These are phyloP conservation scores for Schwanniomyces yamadae DNA, from an alignment of 805 yeast genomes.

Conservation along the genomic window DNA sequence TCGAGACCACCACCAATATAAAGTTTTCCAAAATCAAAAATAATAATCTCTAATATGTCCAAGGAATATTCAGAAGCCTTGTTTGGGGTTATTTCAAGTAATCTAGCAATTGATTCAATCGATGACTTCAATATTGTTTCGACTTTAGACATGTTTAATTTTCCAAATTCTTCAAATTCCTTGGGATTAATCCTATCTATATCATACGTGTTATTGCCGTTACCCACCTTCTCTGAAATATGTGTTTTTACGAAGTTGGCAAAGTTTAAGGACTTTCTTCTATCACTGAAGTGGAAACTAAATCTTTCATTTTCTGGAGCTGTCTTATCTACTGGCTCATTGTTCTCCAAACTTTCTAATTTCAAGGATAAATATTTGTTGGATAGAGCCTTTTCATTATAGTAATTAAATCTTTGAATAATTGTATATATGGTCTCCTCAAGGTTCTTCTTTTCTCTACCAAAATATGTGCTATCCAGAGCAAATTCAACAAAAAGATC, in stretches of 20 bases:
- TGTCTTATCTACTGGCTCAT: slow-evolving; percentile 18
- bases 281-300: slow-evolving; percentile 35
- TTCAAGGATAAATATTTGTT: slow-evolving; percentile 33
- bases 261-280: slow-evolving; percentile 50
- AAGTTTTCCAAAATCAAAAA: slow-evolving; percentile 68
- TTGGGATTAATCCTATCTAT: slow-evolving; percentile 13
- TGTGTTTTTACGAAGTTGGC: slow-evolving; percentile 56
- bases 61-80: slow-evolving; percentile 60
- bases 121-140: slow-evolving; percentile 66
- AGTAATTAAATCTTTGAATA: slow-evolving; percentile 44
- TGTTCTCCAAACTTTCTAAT: slow-evolving; percentile 33
- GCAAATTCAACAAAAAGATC: slow-evolving; percentile 73
- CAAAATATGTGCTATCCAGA: slow-evolving; percentile 66
- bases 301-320: slow-evolving; percentile 22
- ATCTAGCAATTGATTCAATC: slow-evolving; percentile 75
- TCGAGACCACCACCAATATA: slow-evolving; percentile 78
- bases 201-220: slow-evolving; percentile 34
- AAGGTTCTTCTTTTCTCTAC: slow-evolving; percentile 65
- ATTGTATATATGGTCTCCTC: slow-evolving; percentile 50
- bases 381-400: slow-evolving; percentile 34
- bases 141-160: slow-evolving; percentile 45
- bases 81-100: slow-evolving; percentile 67
- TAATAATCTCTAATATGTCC: slow-evolving; percentile 64
- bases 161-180: slow-evolving; percentile 21
- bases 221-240: slow-evolving; percentile 28